phyloP scores from a whole-genome alignment of 257 asterid genomes.

The Misopates orontium region DNA sequence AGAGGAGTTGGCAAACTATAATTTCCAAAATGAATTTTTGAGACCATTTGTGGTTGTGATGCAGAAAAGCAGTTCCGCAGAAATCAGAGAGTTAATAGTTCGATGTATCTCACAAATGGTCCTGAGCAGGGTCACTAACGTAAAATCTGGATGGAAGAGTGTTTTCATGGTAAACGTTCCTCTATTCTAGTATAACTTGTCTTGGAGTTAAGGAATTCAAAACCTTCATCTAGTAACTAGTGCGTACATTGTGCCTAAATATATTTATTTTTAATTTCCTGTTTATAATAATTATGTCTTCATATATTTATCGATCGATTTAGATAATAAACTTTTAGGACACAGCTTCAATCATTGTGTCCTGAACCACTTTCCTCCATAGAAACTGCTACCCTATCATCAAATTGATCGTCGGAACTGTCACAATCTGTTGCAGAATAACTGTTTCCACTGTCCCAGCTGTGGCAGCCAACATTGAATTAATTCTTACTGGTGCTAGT shows the following conservation, averaged over 20 bases:
- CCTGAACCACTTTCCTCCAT: constrained; percentile 9
- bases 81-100: constrained; percentile 93
- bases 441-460: background rate
- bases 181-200: constrained; percentile 2
- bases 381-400: background rate
- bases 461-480: background rate
- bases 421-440: background rate
- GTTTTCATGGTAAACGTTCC: constrained; percentile 78
- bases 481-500: background rate
- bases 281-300: background rate
- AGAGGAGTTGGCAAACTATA: constrained; percentile 97
- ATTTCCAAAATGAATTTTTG: constrained; percentile 95
- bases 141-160: constrained; percentile 99
- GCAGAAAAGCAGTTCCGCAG: constrained; percentile 87
- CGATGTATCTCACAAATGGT: constrained; percentile 99
- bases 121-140: constrained; percentile 89
- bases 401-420: background rate
- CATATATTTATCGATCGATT: background rate
- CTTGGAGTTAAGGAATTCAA: background rate
- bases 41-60: constrained; percentile 92
- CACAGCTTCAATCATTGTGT: constrained; percentile 1
- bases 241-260: background rate
- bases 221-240: background rate
- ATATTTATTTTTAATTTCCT: background rate
- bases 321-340: background rate